A percentile compares a stretch with the other conserved stretches of the same genome.
These are phyloP conservation scores for Fusarium protoensiforme DNA, from an alignment of 2,329 filamentous ascomycete species.

Conservation along the genomic window DNA sequence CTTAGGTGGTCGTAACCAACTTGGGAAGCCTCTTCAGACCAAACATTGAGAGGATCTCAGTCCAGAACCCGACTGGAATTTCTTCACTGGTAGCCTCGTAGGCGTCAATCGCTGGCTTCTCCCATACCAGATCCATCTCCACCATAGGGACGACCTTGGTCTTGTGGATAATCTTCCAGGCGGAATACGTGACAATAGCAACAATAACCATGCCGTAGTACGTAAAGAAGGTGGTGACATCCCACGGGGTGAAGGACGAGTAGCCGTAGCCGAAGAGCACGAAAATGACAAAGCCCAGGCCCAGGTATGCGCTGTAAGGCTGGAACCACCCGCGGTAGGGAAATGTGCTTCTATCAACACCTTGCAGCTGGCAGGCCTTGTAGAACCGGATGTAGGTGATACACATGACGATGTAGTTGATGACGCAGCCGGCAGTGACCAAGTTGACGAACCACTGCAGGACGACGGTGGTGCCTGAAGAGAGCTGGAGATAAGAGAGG, in stretches of 20 bases:
- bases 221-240: constrained; percentile 2
- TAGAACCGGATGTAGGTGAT: constrained; percentile 2
- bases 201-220: constrained; percentile 1
- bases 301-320: neutral
- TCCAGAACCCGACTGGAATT: neutral
- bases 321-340: neutral
- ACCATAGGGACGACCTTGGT: neutral
- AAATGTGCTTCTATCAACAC: neutral
- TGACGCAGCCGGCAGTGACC: neutral
- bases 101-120: neutral
- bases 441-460: neutral
- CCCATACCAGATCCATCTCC: constrained; percentile 4
- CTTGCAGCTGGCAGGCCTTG: neutral
- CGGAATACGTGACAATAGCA: neutral
- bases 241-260: neutral
- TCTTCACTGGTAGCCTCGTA: constrained; percentile 4
- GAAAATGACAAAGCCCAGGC: neutral
- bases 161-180: constrained; percentile 5
- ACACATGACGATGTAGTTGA: neutral
- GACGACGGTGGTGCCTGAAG: neutral
- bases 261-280: neutral
- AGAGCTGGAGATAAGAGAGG: neutral
- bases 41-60: neutral
- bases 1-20: no score
- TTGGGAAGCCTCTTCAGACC: neutral